These are phyloP conservation scores for Macrolepiota albuminosa DNA, from an alignment of 768 basidiomycete species.

Conservation along the genomic window DNA sequence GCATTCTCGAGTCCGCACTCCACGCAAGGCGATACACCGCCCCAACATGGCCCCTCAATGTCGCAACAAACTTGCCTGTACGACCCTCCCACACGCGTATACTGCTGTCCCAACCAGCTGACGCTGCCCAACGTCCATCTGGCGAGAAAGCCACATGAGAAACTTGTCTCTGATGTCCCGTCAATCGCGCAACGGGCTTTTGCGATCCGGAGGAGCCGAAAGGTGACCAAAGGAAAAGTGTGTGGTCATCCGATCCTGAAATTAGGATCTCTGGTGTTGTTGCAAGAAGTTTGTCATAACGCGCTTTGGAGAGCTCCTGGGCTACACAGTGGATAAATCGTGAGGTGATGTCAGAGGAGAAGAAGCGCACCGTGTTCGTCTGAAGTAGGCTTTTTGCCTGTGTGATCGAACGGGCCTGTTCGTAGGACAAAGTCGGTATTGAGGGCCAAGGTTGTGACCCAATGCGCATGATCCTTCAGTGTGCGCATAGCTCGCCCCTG, in stretches of 20 bases:
- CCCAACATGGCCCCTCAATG: constrained; percentile 87
- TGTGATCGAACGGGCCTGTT: constrained; percentile 94
- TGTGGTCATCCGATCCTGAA: constrained; percentile 97
- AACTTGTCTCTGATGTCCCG: constrained; percentile 93
- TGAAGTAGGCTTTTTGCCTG: constrained; percentile 67
- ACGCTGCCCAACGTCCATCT: constrained; percentile 89
- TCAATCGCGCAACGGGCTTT: constrained; percentile 64
- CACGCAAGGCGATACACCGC: constrained; percentile 93
- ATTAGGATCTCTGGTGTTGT: constrained; percentile 79
- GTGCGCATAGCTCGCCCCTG: constrained; percentile 82
- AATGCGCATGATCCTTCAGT: constrained; percentile 94
- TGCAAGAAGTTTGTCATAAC: constrained; percentile 69
- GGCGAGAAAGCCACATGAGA: constrained; percentile 94
- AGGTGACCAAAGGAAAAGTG: constrained; percentile 90
- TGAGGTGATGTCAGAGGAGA: neutral
- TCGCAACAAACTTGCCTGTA: constrained; percentile 85
- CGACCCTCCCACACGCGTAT: constrained; percentile 90
- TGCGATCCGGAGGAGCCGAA: constrained; percentile 16
- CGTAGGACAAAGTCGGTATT: constrained; percentile 90
- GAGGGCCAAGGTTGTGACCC: constrained; percentile 95
- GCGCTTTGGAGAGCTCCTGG: constrained; percentile 65
- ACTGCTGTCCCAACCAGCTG: constrained; percentile 85
- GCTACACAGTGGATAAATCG: constrained; percentile 37
- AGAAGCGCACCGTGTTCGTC: constrained; percentile 70
- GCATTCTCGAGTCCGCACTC: constrained; percentile 89